Base-by-base conservation (phyloP, 1,284 basidiomycete species). In the Taiwanofungus camphoratus region DNA sequence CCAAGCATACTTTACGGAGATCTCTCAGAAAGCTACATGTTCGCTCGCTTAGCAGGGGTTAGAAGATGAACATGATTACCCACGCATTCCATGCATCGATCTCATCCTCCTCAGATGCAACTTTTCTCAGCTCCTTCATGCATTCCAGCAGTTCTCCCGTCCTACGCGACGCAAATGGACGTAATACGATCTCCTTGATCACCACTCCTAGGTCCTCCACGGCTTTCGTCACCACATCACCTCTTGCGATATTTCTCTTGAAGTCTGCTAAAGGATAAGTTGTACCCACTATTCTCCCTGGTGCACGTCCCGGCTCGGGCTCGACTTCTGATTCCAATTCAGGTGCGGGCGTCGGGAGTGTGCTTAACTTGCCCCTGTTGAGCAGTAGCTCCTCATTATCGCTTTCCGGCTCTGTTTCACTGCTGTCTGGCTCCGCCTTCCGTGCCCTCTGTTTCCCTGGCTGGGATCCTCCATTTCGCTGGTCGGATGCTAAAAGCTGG, bases 141-240 rank as follows among this genome's bases (percentile, higher is more conserved):
- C 88, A 92, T 35, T 83, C 75, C 22, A 90, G 43, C 63, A 92
- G 72, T 58, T 92, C 86, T 9, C 69, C 67, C 35, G 71, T 71
- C 44, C 88, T 72, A 52, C 79, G 70, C 32, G 64, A 67, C 27
- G 84, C 76, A 61, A 92, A 92, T 19, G 86, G 86, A 21, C 71
- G 69, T 44, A 73, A 60, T 11, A 87, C 71, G 40, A 90, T 76
- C 56, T 91, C 84, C 46, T 69, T 69, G 33, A 93, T 76, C 2
- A 90, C 83, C 13, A 61, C 69, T 9, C 71, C 78, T 23, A 93
- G 61, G 62, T 93, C 90, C 55, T 85, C 77, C 8, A 91, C 83
- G 0, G 87, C 87, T 62, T 93, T 91, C 19, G 73, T 77, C 37
- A 92, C 87, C 13, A 90, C 65, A 58, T 91, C 88, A 0, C 87